Evolutionary conservation across 2,329 filamentous ascomycete genomes (phyloP), one percentile per base, ranked within the genome.

Genomic region (Juglanconis juglandina): DNA sequence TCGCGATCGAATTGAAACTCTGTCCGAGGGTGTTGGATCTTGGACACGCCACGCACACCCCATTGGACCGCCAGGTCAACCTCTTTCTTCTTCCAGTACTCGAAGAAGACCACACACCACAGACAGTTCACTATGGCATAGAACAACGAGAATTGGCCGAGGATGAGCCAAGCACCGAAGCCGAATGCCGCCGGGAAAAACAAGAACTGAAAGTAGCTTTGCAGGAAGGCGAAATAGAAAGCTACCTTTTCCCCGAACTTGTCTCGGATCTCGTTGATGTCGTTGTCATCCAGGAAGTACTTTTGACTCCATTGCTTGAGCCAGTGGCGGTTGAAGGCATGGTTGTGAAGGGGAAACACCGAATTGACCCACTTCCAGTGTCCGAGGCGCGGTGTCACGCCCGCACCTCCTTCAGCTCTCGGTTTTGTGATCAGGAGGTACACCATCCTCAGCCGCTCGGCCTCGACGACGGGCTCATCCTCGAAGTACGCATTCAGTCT

Each of bases 31-130:
- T 85, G 85, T 69, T 96, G 91, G 56, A 97, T 91, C 53, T 80
- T 83, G 4, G 90, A 93, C 1, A 96, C 92, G 6, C 90, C 90
- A 54, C 90, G 87, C 3, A 96, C 92, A 13, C 90, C 90, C 94
- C 94, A 98, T 67, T 91, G 86, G 14, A 96, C 86, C 8, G 89
- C 88, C 7, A 98, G 80, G 70, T 98, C 93, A 1, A 87, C 80
- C 73, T 98, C 92, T 72, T 96, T 91, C 68, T 94, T 89, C 77
- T 96, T 96, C 94, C 94, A 98, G 74, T 90, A 96, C 72, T 98
- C 94, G 59, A 96, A 89, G 70, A 97, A 97, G 52, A 94, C 78
- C 3, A 95, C 87, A 60, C 89, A 89, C 91, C 93, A 96, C n/a
- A 96, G 77, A 39, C 87, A 89, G 70, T 88, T 93, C 49, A 88